Conservation (phyloP, 202 grass and related monocot species). For the Setaria italica region DNA sequence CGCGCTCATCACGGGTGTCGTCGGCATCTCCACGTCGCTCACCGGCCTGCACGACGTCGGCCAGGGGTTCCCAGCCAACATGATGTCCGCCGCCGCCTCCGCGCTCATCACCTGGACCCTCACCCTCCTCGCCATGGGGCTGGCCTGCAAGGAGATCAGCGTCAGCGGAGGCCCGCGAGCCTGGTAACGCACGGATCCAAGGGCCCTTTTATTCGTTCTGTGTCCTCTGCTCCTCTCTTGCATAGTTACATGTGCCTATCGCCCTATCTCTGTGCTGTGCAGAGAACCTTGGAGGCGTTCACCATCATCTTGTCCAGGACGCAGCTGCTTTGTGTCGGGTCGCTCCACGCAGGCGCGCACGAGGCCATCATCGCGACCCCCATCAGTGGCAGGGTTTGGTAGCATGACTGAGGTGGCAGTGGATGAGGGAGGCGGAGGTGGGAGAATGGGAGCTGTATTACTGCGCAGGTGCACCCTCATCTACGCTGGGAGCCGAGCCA, state of each 20-base stretch:
- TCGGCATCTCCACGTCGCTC: constrained; percentile 83
- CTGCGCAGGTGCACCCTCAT: no score
- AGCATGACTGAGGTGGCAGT: neutral
- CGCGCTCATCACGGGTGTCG: constrained; percentile 64
- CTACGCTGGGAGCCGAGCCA: no score
- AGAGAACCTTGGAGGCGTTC: constrained; percentile 81
- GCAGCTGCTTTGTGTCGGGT: constrained; percentile 76
- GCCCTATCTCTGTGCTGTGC: neutral
- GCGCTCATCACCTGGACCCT: constrained; percentile 78
- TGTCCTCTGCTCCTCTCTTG: neutral
- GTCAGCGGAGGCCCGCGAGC: constrained; percentile 62
- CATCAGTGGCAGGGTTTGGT: constrained; percentile 42
- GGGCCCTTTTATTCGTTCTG: no score
- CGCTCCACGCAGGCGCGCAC: constrained; percentile 62
- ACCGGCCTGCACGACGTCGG: constrained; percentile 72
- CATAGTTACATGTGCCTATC: no score
- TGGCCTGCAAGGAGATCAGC: constrained; percentile 97
- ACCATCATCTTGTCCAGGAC: constrained; percentile 74
- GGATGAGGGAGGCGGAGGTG: no score
- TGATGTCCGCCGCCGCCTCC: constrained; percentile 73
- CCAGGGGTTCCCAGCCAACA: constrained; percentile 40
- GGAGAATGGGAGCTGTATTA: no score
- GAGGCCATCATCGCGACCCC: neutral
- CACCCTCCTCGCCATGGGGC: constrained; percentile 88
- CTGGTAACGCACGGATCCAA: constrained; percentile 43